phyloP scores from a whole-genome alignment of 371 early-diverging fungal species.

The Rhizopus arrhizus region DNA sequence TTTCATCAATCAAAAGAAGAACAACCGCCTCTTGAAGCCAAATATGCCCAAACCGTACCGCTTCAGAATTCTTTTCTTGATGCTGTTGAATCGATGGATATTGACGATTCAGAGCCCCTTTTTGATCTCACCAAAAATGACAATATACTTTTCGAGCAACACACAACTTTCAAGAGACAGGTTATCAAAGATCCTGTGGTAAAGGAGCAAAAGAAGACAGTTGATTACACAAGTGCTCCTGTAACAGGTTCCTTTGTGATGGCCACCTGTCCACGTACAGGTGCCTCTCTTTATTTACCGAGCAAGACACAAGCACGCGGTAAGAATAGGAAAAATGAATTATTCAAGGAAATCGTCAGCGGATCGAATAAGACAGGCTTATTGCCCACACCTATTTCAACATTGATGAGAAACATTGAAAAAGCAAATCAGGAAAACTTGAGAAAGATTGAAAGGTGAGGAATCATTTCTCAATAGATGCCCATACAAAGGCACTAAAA shows the following conservation, averaged over 20 bases:
- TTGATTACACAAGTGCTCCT: slow-evolving; percentile 24
- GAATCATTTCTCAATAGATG: background rate
- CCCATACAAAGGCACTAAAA: background rate
- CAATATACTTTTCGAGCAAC: too few species aligned
- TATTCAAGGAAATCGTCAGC: slow-evolving; percentile 14
- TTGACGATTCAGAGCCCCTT: slow-evolving; percentile 4
- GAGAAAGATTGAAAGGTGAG: slow-evolving; percentile 25
- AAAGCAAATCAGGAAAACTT: slow-evolving; percentile 12
- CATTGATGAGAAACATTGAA: slow-evolving; percentile 31
- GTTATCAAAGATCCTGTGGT: too few species aligned
- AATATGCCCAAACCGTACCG: background rate
- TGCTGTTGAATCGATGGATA: slow-evolving; percentile 20
- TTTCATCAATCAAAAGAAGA: slow-evolving; percentile 8
- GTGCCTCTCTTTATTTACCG: slow-evolving; percentile 55
- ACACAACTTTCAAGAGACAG: too few species aligned
- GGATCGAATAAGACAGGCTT: slow-evolving; percentile 9
- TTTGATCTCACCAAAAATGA: background rate
- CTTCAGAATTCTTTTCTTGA: background rate
- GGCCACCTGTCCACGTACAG: slow-evolving; percentile 40
- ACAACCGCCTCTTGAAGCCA: background rate
- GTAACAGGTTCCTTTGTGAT: slow-evolving; percentile 26
- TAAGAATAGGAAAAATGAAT: slow-evolving; percentile 12
- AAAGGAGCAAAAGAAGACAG: too few species aligned
- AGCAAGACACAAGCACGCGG: slow-evolving; percentile 18
- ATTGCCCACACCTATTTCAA: slow-evolving; percentile 38